Evolutionary conservation across 2,329 filamentous ascomycete species (phyloP), one percentile per base, ranked within the genome.

Genomic region (Basipetospora chlamydospora): DNA sequence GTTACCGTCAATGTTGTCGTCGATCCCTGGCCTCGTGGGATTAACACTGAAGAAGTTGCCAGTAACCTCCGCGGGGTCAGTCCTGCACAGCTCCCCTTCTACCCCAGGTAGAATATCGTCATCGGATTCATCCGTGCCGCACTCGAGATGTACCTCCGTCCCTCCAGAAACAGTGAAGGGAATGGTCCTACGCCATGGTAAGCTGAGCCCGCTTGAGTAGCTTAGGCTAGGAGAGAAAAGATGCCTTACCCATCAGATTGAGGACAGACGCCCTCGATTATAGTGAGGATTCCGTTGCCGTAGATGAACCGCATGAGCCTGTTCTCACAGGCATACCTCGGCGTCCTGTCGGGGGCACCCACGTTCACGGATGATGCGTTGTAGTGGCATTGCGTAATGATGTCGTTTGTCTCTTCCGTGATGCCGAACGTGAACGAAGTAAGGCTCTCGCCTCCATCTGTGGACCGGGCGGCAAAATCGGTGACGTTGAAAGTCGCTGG

Each of bases 231-330:
- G 20, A 8, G 11, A 13, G 16, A n/a, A 26, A 20, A 16, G 28
- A 5, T 13, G 48, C 56, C n/a, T 45, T 49, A 63, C 60, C 55
- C 58, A 5, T 54, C 43, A 2, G 43, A 17, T 10, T 45, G 45
- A 1, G 58, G 53, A 46, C 66, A 70, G 11, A 59, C 52, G 20
- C 52, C 52, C 52, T 70, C 62, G 29, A 66, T 51, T 47, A 67
- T 42, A n/a, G 55, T 59, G 29, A 68, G 42, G 26, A 50, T 48
- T 22, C 39, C 40, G 22, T 49, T 44, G 30, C 53, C 37, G 53
- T 53, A 68, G 43, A 66, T 58, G 41, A 70, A 70, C 41, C 61
- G 50, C 42, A 64, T 51, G 7, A 48, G 37, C 1, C 35, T 8
- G 45, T 64, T 47, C 29, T 63, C 57, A 45, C 66, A 70, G 15